Evolutionary conservation across 139 green algal genomes (phyloP).

Genomic region (Coccomyxa sp.): DNA sequence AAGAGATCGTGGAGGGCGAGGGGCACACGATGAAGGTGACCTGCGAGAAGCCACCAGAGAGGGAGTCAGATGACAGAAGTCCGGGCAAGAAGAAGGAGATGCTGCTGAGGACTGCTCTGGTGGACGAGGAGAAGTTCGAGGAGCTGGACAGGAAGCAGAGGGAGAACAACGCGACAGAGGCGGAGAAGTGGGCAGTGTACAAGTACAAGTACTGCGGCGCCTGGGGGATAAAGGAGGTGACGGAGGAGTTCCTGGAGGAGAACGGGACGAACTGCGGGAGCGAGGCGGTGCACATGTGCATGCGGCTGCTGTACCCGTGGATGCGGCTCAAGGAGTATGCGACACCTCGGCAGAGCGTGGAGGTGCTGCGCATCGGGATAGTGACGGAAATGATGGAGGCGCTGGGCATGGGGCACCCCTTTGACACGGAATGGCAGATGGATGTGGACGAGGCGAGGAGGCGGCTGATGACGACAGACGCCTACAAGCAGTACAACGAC

Average conservation of each 20-base stretch:
- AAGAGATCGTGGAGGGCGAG: not conserved
- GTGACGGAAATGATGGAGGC: not conserved
- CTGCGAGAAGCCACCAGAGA: not conserved
- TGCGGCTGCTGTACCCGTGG: not conserved
- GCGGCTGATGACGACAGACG: not conserved
- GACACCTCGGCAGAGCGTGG: not conserved
- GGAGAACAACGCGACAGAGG: not conserved
- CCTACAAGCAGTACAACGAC: not conserved
- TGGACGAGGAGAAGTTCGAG: not conserved
- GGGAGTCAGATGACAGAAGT: not conserved
- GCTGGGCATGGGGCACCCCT: not conserved
- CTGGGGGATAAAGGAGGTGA: not conserved
- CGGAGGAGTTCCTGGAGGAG: not conserved
- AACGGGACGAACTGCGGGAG: not conserved
- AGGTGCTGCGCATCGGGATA: not conserved
- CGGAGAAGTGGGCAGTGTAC: not conserved
- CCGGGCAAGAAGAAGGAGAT: not conserved
- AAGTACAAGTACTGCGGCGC: not conserved
- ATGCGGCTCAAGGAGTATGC: not conserved
- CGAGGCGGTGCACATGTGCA: not conserved
- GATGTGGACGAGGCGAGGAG: not conserved
- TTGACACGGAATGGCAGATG: not conserved
- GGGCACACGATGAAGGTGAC: not conserved
- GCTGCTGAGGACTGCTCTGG: not conserved
- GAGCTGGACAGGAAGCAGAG: not conserved